phyloP scores from a whole-genome alignment of 495 filamentous ascomycete genomes.

The Monascus purpureus region DNA sequence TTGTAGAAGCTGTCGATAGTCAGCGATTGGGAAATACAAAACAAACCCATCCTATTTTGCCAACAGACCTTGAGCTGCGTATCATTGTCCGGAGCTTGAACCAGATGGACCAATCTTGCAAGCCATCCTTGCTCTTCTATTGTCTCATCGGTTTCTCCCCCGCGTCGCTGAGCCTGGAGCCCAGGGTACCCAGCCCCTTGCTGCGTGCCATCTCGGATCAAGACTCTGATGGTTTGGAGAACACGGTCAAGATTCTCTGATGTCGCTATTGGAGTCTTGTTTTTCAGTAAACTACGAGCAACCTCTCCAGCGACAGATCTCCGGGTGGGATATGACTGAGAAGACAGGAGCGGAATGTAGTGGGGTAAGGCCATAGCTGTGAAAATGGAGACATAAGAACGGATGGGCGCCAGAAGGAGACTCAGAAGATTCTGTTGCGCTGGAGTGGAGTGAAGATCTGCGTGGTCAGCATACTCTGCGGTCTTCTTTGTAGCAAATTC shows the following conservation, averaged over 20 bases:
- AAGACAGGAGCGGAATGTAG: constrained; percentile 77
- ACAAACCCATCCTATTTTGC: not conserved
- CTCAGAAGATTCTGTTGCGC: constrained; percentile 81
- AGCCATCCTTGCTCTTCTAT: constrained; percentile 96
- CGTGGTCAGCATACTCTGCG: constrained; percentile 77
- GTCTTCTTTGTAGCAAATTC: constrained; percentile 82
- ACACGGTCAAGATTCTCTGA: constrained; percentile 75
- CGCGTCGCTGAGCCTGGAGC: constrained; percentile 48
- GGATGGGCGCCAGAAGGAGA: constrained; percentile 75
- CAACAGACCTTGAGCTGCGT: constrained; percentile 65
- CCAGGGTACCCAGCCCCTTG: constrained; percentile 74
- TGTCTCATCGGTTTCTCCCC: constrained; percentile 79
- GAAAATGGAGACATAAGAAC: constrained; percentile 83
- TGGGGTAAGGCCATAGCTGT: constrained; percentile 83
- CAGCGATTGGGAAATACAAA: constrained; percentile 11
- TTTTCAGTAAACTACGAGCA: constrained; percentile 60
- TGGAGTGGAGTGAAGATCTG: constrained; percentile 78
- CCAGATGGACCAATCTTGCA: constrained; percentile 78
- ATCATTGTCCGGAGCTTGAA: constrained; percentile 73
- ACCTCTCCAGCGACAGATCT: constrained; percentile 83
- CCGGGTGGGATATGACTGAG: constrained; percentile 87
- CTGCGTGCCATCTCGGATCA: constrained; percentile 87
- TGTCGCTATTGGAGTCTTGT: constrained; percentile 62
- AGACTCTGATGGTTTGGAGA: constrained; percentile 69
- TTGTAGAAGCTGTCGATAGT: constrained; percentile 57